Percentiles rank a stretch among this genome's conserved stretches.
Evolutionary conservation across 2,329 filamentous ascomycete genomes (phyloP).

Genomic region (Ciborinia camelliae): DNA sequence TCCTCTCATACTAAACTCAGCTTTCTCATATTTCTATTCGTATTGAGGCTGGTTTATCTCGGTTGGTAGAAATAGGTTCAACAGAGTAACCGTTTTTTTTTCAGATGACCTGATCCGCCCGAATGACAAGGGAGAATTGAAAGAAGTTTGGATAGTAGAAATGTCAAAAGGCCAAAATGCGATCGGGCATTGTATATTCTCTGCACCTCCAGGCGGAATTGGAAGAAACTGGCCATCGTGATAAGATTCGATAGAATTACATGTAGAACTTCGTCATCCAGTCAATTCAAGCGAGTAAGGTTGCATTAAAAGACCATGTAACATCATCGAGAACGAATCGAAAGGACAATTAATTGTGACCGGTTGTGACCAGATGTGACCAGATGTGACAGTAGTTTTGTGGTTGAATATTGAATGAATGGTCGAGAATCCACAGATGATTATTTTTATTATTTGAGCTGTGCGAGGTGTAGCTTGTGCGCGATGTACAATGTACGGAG

Average conservation of each 20-base stretch:
- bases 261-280: not conserved
- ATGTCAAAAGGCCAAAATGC: too few species aligned
- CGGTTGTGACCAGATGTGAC: too few species aligned
- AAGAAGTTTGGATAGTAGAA: too few species aligned
- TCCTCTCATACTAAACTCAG: slow-evolving; percentile 15
- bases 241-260: slow-evolving; percentile 2
- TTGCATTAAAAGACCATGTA: slow-evolving; percentile 10
- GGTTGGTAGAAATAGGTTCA: not conserved
- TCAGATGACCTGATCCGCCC: slow-evolving; percentile 4
- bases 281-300: slow-evolving; percentile 6
- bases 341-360: not conserved
- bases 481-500: too few species aligned
- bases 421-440: not conserved
- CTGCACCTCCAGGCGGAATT: not conserved
- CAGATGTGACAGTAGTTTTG: too few species aligned
- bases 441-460: not conserved
- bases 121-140: slow-evolving; percentile 7
- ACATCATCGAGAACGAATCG: not conserved
- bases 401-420: not conserved
- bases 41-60: slow-evolving; percentile 22
- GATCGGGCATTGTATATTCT: slow-evolving; percentile 13
- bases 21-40: slow-evolving; percentile 24
- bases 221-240: not conserved
- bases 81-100: not conserved
- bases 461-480: too few species aligned